Evolutionary conservation across 2,329 filamentous ascomycete species (phyloP), one percentile per base, ranked within the genome.

Genomic region (Paracoccidioides lutzii): DNA sequence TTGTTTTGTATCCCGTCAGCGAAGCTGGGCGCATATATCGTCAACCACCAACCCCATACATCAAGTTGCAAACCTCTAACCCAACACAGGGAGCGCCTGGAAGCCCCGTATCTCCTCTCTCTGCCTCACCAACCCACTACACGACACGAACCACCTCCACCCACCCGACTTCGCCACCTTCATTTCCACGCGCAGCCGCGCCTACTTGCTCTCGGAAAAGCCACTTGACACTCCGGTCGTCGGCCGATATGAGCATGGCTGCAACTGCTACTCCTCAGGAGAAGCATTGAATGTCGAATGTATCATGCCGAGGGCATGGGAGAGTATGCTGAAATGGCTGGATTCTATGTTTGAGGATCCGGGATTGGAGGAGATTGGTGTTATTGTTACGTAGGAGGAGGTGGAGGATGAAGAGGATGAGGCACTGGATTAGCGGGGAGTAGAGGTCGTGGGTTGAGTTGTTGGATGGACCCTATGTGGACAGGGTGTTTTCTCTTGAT

Each of bases 251-350:
- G 77, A 78, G 8, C 73, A 79, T 45, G 84, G 85, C 4, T 85
- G 81, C 60, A 85, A 85, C 4, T 78, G 82, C 59, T 85, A 85
- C 68, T 84, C 84, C n/a, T 79, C 83, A 1, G 84, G 84, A 3
- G 81, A 86, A 59, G 62, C 70, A 0, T 65, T 75, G 38, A 75
- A 81, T 63, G 72, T 72, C 6, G 87, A 94, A 67, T 73, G 75
- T 41, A 78, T 88, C 58, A 76, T 90, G 53, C 73, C 84, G 10
- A 67, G 66, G 9, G 77, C 79, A 0, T 78, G 81, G 59, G 62
- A 66, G 10, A 67, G 73, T 2, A 78, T 87, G 32, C 67, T 88
- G 2, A 67, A 72, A 42, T 90, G 83, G 77, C 73, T 90, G 40
- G 71, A 66, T 58, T 54, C 68, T 35, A 62, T 68, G 58, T 58